Percentiles rank a stretch among this genome's conserved stretches.
Evolutionary conservation across 78 protist genomes (phyloP).

Genomic region (Polysphondylium violaceum): DNA sequence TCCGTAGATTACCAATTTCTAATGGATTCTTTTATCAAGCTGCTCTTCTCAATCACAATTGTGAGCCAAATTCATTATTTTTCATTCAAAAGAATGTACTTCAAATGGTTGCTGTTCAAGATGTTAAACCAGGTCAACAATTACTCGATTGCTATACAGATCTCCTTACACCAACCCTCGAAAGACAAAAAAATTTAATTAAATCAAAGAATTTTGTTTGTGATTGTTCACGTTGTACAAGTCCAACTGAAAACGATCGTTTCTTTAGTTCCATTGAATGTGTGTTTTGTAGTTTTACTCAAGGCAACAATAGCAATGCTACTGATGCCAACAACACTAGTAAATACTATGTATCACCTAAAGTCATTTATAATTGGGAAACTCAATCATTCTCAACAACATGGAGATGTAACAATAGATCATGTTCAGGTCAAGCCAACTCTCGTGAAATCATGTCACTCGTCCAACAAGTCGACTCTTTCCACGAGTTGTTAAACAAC

Average conservation of each 20-base stretch:
- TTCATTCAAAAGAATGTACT: conserved; percentile 11
- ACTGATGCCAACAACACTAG: no score
- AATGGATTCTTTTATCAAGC: conserved; percentile 71
- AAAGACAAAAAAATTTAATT: conserved; percentile 38
- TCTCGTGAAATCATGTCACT: no score
- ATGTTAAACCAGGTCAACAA: conserved; percentile 6
- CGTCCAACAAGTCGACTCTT: no score
- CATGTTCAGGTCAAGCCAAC: neutral
- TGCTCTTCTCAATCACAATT: conserved; percentile 61
- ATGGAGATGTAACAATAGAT: conserved; percentile 50
- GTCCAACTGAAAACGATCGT: conserved; percentile 39
- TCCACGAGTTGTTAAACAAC: conserved; percentile 9
- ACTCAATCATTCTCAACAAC: neutral
- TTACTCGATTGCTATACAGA: conserved; percentile 62
- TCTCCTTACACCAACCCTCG: conserved; percentile 52
- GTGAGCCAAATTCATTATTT: conserved; percentile 70
- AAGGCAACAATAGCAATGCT: no score
- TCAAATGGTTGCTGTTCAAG: conserved; percentile 33
- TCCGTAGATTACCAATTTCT: conserved; percentile 18
- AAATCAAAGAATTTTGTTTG: conserved; percentile 51
- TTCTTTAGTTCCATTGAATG: conserved; percentile 31
- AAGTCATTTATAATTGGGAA: neutral
- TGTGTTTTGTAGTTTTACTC: conserved; percentile 18
- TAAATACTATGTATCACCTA: conserved; percentile 27
- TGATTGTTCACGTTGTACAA: conserved; percentile 35